A percentile compares a stretch with the other conserved stretches of the same genome.
Evolutionary conservation across 495 filamentous ascomycete species (phyloP).

Genomic region (Aspergillus bridgeri): DNA sequence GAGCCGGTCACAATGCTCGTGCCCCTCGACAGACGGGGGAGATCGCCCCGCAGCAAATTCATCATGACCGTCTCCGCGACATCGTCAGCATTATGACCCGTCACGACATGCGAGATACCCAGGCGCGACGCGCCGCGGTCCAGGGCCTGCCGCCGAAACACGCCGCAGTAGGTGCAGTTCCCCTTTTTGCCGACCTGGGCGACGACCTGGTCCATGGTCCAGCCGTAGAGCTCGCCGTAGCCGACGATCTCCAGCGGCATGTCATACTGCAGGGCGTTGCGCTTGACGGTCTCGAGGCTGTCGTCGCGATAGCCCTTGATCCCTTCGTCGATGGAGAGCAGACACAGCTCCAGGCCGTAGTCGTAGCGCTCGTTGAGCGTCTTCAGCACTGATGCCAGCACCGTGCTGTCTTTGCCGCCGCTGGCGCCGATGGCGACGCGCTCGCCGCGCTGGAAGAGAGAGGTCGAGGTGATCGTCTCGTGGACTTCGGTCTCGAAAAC

Average conservation of each 20-base stretch:
- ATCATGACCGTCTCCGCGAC: conserved; percentile 98
- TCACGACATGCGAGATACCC: conserved; percentile 91
- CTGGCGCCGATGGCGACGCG: conserved; percentile 92
- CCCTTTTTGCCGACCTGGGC: conserved; percentile 95
- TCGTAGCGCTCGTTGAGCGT: conserved; percentile 86
- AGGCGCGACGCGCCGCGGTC: conserved; percentile 87
- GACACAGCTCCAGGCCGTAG: conserved; percentile 80
- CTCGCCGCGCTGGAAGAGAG: conserved; percentile 80
- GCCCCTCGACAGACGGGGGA: conserved; percentile 79
- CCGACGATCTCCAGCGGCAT: conserved; percentile 90
- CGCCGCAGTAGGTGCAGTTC: conserved; percentile 98
- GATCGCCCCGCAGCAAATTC: conserved; percentile 89
- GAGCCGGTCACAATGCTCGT: conserved; percentile 91
- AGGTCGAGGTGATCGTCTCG: conserved; percentile 76
- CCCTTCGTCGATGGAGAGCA: conserved; percentile 93
- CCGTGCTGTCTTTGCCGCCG: conserved; percentile 96
- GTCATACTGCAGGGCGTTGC: conserved; percentile 84
- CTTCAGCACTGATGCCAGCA: conserved; percentile 90
- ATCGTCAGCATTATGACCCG: conserved; percentile 96
- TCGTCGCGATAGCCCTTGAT: conserved; percentile 97
- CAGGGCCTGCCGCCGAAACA: conserved; percentile 90
- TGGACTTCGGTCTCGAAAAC: conserved; percentile 93
- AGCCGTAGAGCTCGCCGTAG: conserved; percentile 93
- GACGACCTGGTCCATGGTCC: conserved; percentile 99
- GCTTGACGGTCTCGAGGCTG: conserved; percentile 90